Evolutionary conservation across 345 rosid species (phyloP), one percentile per base, ranked within the genome.

Genomic region (Diplotaxis tenuifolia): DNA sequence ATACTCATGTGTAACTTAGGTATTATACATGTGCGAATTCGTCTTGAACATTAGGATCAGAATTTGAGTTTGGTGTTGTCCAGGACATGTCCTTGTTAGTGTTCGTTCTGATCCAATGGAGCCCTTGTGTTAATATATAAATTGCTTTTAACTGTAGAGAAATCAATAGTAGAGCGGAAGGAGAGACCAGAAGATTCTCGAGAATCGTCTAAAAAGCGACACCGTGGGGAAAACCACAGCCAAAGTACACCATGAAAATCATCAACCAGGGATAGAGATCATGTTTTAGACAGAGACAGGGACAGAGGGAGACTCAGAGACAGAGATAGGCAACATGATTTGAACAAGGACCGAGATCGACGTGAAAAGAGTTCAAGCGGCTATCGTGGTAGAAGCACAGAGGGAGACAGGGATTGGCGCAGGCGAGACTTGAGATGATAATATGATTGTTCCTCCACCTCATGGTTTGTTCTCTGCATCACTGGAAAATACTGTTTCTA

Each of bases 351-450:
- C 49, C 82, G 85, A 27, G 86, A 86, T 14, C 85, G 80, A 2
- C 85, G 81, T 0, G 98, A 94, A 73, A 90, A 87, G 83, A 88
- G 96, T 70, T 83, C 85, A 73, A 90, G 96, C 82, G 86, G 83
- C 23, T 90, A 87, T 67, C 83, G 83, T 62, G 96, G 84, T 65
- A 84, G 88, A 81, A 73, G 84, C 79, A 85, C 86, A 75, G 95
- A 85, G 50, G 84, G 89, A 68, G 97, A 89, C 52, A 81, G 90
- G 69, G 92, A 87, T 54, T 78, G 92, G 82, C 83, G 91, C 76
- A 82, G 95, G 75, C 86, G 97, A 45, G 69, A 73, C 65, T 11
- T 27, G 11, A 72, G 77, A 72, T 77, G 75, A 70, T 72, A 29
- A n/a, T 70, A 56, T 67, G 54, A n/a, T 60, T 71, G 58, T 57